Evolutionary conservation across 163 green algal genomes (phyloP).

Genomic region (Scenedesmus sp.): DNA sequence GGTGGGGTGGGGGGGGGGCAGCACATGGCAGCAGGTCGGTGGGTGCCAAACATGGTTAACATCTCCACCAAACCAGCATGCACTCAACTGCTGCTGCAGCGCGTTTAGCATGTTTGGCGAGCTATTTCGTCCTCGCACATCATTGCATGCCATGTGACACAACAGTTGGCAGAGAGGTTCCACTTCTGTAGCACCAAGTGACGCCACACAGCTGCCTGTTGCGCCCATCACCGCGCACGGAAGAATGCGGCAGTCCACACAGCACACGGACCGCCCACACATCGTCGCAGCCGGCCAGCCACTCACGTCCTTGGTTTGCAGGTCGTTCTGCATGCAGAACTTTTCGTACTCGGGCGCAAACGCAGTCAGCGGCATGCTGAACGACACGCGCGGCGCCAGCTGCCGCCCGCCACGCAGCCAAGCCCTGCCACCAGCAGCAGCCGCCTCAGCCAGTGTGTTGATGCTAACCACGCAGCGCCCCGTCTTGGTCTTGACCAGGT

Average conservation of each 20-base stretch:
- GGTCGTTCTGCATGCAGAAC: conserved; percentile 44
- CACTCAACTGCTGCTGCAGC: too few relatives aligned
- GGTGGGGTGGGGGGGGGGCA: not conserved
- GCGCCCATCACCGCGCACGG: too few relatives aligned
- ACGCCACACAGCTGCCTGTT: too few relatives aligned
- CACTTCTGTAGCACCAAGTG: too few relatives aligned
- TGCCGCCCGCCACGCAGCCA: not conserved
- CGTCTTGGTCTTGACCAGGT: not conserved
- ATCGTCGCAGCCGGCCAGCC: not conserved
- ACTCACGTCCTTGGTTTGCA: conserved; percentile 36
- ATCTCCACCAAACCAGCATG: too few relatives aligned
- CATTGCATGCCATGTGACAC: too few relatives aligned
- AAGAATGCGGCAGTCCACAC: not conserved
- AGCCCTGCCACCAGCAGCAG: not conserved
- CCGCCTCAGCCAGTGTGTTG: conserved; percentile 9
- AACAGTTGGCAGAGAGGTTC: too few relatives aligned
- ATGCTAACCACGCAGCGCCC: conserved; percentile 13
- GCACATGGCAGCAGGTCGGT: not conserved
- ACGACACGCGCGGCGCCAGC: conserved; percentile 1
- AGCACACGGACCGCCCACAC: not conserved
- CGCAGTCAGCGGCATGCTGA: conserved; percentile 3
- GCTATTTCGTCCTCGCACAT: too few relatives aligned
- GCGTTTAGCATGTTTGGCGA: too few relatives aligned
- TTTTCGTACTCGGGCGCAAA: conserved; percentile 39
- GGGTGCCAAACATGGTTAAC: too few relatives aligned